Evolutionary conservation across 139 green algal species (phyloP).

Genomic region (Micractinium conductrix): DNA sequence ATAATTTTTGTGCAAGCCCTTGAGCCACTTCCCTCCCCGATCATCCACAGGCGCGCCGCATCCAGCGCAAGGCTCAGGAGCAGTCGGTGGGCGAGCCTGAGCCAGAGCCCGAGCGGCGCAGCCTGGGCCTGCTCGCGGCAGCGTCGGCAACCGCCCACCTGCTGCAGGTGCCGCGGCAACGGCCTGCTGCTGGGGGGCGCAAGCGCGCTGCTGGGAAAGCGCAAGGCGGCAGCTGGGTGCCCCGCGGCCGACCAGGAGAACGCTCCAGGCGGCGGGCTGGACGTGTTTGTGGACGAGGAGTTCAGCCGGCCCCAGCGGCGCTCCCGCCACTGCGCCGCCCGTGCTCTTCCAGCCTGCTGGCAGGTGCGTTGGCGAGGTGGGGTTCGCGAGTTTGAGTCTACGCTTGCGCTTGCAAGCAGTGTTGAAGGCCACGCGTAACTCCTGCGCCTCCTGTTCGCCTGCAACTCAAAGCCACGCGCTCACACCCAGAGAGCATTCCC

Average conservation of each 20-base stretch:
- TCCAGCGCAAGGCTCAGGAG: constrained; percentile 71
- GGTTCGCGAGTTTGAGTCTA: too few species aligned
- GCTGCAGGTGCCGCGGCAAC: background rate
- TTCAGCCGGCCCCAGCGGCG: constrained; percentile 43
- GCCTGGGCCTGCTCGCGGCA: constrained; percentile 37
- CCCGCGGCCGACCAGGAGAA: constrained; percentile 32
- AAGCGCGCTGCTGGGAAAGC: constrained; percentile 26
- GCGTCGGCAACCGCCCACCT: background rate
- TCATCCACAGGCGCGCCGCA: constrained; percentile 64
- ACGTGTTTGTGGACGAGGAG: constrained; percentile 82
- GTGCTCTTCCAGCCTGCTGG: constrained; percentile 11
- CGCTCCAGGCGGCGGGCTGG: constrained; percentile 41
- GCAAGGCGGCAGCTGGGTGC: constrained; percentile 28
- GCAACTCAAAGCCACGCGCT: too few species aligned
- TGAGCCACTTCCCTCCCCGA: background rate
- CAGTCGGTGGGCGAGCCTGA: constrained; percentile 28
- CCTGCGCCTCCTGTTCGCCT: background rate
- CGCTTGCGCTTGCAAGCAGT: background rate
- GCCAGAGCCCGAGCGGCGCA: constrained; percentile 35
- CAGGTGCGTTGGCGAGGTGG: background rate
- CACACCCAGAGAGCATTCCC: too few species aligned
- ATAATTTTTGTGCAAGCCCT: background rate
- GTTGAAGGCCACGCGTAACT: background rate
- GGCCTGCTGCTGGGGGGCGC: constrained; percentile 15
- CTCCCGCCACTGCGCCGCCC: background rate